Base-by-base conservation (phyloP, 2,329 filamentous ascomycete genomes). In the Elsinoe necatrix region DNA sequence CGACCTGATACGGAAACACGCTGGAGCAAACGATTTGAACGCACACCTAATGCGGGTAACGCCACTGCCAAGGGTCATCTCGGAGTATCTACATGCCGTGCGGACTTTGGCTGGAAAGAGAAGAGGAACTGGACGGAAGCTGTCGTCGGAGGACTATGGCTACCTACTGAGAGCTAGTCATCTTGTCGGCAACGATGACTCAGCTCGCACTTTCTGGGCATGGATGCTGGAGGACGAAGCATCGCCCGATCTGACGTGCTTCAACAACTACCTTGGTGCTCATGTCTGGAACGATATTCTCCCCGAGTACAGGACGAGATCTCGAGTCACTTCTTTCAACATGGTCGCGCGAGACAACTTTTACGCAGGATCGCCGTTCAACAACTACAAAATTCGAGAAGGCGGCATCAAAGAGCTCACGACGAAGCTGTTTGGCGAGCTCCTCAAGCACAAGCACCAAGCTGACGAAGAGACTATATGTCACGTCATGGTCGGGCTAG, bases 221-320 rank as follows among this genome's bases (percentile, higher is more conserved):
- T 66, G 68, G 7, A 73, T 81, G 68, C 57, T 64, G 1, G 55
- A 65, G 14, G 65, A 72, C 42, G 62, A 66, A 2, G 47, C 77
- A 2, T 41, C 62, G 7, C 79, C 77, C 1, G 75, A 79, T 62
- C 62, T 73, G 2, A 68, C 70, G 57, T 80, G 78, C 63, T 83
- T 78, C 63, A 83, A 83, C 57, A 67, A 75, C 58, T 78, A 75
- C 57, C 74, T 84, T 68, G 74, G 73, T 16, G 72, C 75, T 1
- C 68, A 72, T 47, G 69, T 77, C 37, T 81, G 77, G 75, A 63
- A 66, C 48, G 61, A 63, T 6, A 39, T 61, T n/a, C 61, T 66
- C 45, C 67, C 77, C 29, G 66, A 67, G 31, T 63, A 66, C 3
- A 70, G 73, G 29, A 67, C 70, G 66, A 74, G n/a, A 56, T 62